These are phyloP conservation scores for Aspergillus japonicus DNA, from an alignment of 2,329 filamentous ascomycete species.

Conservation along the genomic window DNA sequence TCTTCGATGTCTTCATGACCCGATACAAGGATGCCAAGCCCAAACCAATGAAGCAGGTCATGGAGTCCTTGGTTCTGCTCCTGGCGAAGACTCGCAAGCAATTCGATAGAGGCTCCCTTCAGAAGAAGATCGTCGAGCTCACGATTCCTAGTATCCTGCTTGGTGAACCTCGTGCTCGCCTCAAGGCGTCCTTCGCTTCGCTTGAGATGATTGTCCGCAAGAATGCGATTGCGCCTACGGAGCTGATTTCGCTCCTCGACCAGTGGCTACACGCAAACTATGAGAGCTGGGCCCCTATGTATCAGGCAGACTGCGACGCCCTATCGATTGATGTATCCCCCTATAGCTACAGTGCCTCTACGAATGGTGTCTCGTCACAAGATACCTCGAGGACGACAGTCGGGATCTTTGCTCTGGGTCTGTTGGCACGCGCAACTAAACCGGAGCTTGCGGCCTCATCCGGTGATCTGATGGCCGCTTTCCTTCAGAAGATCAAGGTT, in stretches of 20 bases:
- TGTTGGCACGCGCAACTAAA: constrained; percentile 33
- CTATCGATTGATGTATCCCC: constrained; percentile 26
- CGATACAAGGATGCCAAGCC: constrained; percentile 45
- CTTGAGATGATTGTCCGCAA: constrained; percentile 41
- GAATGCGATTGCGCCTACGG: constrained; percentile 32
- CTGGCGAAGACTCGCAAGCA: constrained; percentile 30
- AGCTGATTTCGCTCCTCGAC: constrained; percentile 31
- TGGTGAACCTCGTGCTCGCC: constrained; percentile 38
- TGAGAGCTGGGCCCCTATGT: constrained; percentile 32
- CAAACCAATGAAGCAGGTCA: constrained; percentile 47
- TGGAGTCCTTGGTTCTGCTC: constrained; percentile 41
- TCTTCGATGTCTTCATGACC: constrained; percentile 42
- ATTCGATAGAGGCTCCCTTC: constrained; percentile 20
- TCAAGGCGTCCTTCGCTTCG: constrained; percentile 39
- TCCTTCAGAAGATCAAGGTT: constrained; percentile 31
- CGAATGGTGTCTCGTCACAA: constrained; percentile 13
- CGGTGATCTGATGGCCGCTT: constrained; percentile 28
- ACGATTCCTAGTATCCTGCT: constrained; percentile 39
- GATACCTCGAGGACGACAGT: constrained; percentile 22
- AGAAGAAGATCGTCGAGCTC: constrained; percentile 24
- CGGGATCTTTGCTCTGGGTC: constrained; percentile 32
- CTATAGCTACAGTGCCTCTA: constrained; percentile 18
- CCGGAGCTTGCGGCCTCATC: constrained; percentile 30
- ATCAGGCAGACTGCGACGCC: constrained; percentile 34
- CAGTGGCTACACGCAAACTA: constrained; percentile 36